Evolutionary conservation across 257 asterid species (phyloP), one percentile per base, ranked within the genome.

Genomic region (Solanum rostratum): DNA sequence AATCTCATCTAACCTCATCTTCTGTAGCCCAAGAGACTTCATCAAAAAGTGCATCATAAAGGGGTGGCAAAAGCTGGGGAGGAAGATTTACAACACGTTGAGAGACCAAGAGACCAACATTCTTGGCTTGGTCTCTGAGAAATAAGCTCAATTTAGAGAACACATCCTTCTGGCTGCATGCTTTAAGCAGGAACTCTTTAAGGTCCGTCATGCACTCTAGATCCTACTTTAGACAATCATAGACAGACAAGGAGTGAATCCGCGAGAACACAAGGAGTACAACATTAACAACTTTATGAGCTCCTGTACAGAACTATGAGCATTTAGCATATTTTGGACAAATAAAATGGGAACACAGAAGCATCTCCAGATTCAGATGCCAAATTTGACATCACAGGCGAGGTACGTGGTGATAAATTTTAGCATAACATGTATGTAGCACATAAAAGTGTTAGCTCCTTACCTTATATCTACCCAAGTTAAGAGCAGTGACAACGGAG

Each of bases 11-110:
- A 87, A 96, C 99, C 98, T 97, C 99, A 87, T 95, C 98, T 91
- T 94, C 97, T 7, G 94, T 92, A 63, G 99, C 99, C 99, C 99
- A 95, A 45, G 92, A 91, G 50, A 97, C 87, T 90, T 97, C 99
- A 86, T 95, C 95, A 86, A 97, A 97, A 54, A 97, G 92, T 71
- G 88, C 95, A 89, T 92, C 97, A 87, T 97, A 97, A 87, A 95
- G 93, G 20, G 92, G 98, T 62, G 98, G 99, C 90, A 94, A 88
- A 65, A 97, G 96, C 92, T 95, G 98, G 87, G 98, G 95, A 20
- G 99, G 98, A 86, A 95, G 97, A 89, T 97, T 97, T 43, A 92
- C 95, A 43, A 95, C 97, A 68, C 93, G 92, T 80, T 89, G 99
- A 52, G 98, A 95, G 84, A 97, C 93, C 82, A 95, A 43, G 74